Base-by-base conservation (phyloP, 345 rosid species). In the Gossypioides kirkii region DNA sequence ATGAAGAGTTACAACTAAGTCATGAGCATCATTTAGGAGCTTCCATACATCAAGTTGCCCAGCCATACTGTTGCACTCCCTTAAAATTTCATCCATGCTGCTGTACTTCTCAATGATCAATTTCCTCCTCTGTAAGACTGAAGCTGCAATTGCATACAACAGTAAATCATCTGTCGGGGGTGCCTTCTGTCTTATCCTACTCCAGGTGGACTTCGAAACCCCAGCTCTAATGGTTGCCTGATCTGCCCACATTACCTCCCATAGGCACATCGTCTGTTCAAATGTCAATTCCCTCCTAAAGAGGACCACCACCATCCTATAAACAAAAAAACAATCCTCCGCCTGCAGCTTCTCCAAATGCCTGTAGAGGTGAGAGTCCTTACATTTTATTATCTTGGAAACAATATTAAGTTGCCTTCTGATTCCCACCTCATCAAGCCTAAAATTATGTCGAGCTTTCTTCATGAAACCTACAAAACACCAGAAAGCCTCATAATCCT, bases 171-270 rank as follows among this genome's bases (percentile, higher is more conserved):
- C 96, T 0, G 96, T 90, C 0, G 99, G 99, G 2, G 98, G 98
- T 1, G 93, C 94, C 0, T 86, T 80, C 77, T 88, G 96, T 75
- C 93, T 86, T 76, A 93, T 88, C 49, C 87, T 79, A 80, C 90
- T 87, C 99, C 99, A 93, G 0, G 97, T 88, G 25, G 98, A 85
- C 72, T 87, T 93, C 52, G 96, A 93, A 1, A 95, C 76, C 74
- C 96, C 94, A 7, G 92, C 92, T 79, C 97, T 90, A 25, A 90
- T 82, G 18, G 99, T 96, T 49, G 97, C 98, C 78, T 91, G 98
- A 81, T 95, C 98, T 18, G 98, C 99, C 99, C 99, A 93, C 84
- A 95, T 86, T 46, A 93, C 98, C 82, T 95, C 99, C 99, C 99
- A 95, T 3, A 95, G 91, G 85, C 84, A 80, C 65, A 87, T 52